Evolutionary conservation across 2,329 filamentous ascomycete species (phyloP).

Genomic region (Aspergillus tanneri): DNA sequence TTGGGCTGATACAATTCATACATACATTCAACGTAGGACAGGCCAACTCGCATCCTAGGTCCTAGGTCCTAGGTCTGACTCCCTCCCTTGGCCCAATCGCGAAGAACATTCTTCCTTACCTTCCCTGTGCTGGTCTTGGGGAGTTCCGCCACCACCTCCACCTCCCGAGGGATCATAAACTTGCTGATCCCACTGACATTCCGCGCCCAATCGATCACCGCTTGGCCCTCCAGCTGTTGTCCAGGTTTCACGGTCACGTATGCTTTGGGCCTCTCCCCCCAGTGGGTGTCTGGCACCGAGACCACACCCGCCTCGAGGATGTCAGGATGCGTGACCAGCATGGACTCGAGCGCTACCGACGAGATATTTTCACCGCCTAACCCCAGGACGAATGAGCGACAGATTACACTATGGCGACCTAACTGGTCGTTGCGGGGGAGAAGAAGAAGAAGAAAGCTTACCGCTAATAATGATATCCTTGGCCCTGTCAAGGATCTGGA

Average conservation of each 20-base stretch:
- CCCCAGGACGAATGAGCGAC: conserved; percentile 4
- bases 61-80: conserved; percentile 23
- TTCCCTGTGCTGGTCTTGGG: conserved; percentile 98
- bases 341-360: conserved; percentile 84
- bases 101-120: conserved; percentile 88
- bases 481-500: conserved; percentile 87
- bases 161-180: conserved; percentile 78
- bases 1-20: not conserved
- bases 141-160: conserved; percentile 79
- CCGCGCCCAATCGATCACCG: conserved; percentile 84
- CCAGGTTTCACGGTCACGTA: conserved; percentile 78
- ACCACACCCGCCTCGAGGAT: conserved; percentile 91
- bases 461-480: conserved; percentile 99
- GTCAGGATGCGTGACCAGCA: conserved; percentile 83
- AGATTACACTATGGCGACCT: not conserved
- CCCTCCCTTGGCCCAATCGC: conserved; percentile 71
- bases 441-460: conserved; percentile 40
- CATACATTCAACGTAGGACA: not conserved
- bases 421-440: not conserved
- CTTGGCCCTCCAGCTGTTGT: conserved; percentile 60
- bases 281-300: conserved; percentile 80
- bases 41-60: not conserved
- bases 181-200: conserved; percentile 75
- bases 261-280: conserved; percentile 95
- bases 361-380: conserved; percentile 94